Percentiles rank a stretch among this genome's conserved stretches.
Conservation (phyloP, 2,329 filamentous ascomycete genomes). For the Trichoderma harzianum region DNA sequence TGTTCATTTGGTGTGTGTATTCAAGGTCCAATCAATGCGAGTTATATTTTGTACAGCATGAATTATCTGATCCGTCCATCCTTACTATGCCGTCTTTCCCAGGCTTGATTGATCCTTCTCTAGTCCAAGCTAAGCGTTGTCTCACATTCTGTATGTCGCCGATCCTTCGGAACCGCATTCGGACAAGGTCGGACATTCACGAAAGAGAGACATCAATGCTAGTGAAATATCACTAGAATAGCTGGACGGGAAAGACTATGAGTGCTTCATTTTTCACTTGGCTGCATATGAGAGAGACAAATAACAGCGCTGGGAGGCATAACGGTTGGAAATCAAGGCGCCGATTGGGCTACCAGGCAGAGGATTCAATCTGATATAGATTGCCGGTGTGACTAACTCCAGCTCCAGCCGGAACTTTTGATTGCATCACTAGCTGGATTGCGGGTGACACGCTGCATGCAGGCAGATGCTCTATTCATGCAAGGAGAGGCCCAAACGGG, state of each 20-base stretch:
- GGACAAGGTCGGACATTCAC: background rate
- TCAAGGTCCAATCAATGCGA: background rate
- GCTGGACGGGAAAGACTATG: background rate
- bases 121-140: background rate
- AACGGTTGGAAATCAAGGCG: background rate
- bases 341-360: background rate
- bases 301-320: background rate
- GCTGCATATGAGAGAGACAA: background rate
- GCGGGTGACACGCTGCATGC: slow-evolving; percentile 6
- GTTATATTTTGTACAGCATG: background rate
- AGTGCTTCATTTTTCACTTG: background rate
- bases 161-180: background rate
- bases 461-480: background rate
- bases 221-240: background rate
- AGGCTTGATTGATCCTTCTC: background rate
- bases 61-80: background rate
- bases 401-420: slow-evolving; percentile 1
- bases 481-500: background rate
- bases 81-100: background rate
- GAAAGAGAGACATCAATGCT: background rate
- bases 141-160: background rate
- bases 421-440: background rate
- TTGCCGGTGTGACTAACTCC: slow-evolving; percentile 4
- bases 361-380: background rate
- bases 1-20: background rate